These are phyloP conservation scores for Pseudognaphalium luteoalbum DNA, from an alignment of 129 eudicot genomes.

Conservation along the genomic window DNA sequence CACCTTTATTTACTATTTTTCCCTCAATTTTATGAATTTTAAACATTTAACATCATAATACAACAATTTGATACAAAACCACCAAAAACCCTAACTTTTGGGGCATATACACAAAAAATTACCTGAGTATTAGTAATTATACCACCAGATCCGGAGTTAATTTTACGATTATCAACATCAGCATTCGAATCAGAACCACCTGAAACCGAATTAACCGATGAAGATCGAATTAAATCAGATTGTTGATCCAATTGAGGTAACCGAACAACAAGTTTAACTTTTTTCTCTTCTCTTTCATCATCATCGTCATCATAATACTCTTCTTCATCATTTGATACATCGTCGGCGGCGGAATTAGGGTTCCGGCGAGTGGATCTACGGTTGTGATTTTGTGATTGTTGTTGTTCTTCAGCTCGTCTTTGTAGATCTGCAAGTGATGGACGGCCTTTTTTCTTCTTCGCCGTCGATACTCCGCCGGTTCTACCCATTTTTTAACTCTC, in stretches of 20 bases:
- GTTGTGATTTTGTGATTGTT: constrained; percentile 29
- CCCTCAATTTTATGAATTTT: constrained; percentile 18
- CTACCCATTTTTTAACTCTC: constrained; percentile 59
- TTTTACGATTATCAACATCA: constrained; percentile 48
- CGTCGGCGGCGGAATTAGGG: constrained; percentile 45
- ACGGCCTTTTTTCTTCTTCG: constrained; percentile 79
- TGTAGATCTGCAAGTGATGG: constrained; percentile 70
- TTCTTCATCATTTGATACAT: constrained; percentile 31
- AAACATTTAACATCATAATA: background rate
- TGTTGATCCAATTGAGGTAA: constrained; percentile 52
- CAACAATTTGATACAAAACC: background rate
- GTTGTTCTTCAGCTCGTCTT: constrained; percentile 42
- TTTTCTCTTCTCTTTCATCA: constrained; percentile 75
- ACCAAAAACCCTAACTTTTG: constrained; percentile 32
- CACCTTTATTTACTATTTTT: constrained; percentile 12
- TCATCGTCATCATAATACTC: constrained; percentile 69
- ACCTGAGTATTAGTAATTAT: constrained; percentile 39
- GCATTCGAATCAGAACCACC: constrained; percentile 42
- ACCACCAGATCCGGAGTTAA: constrained; percentile 59
- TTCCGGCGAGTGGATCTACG: constrained; percentile 93
- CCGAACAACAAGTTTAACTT: constrained; percentile 73
- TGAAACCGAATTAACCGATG: constrained; percentile 42
- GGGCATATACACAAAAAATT: background rate
- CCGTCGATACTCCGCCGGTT: constrained; percentile 34
- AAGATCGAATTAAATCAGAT: constrained; percentile 27